Conservation (phyloP, 2,329 filamentous ascomycete species). For the Rutstroemia sp. region DNA sequence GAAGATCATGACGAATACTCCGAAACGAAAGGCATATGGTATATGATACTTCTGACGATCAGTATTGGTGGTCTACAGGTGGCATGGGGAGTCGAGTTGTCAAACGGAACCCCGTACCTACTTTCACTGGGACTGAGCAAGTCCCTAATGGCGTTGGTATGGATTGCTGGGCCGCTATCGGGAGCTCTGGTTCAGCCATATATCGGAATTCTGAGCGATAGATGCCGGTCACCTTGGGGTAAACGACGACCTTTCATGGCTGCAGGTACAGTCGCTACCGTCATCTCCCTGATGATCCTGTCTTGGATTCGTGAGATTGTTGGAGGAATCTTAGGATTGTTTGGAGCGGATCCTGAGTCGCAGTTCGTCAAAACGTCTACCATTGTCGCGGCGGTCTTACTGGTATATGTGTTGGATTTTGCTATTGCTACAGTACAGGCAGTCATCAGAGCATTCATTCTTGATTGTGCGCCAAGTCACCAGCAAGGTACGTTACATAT, state of each 20-base stretch:
- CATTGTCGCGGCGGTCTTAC: slow-evolving; percentile 73
- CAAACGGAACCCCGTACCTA: slow-evolving; percentile 82
- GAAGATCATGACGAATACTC: slow-evolving; percentile 44
- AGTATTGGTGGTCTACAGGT: slow-evolving; percentile 86
- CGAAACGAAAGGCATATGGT: slow-evolving; percentile 73
- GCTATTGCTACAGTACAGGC: slow-evolving; percentile 96
- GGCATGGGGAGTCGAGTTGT: slow-evolving; percentile 91
- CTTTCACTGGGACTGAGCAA: slow-evolving; percentile 77
- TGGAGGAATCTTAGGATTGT: slow-evolving; percentile 56
- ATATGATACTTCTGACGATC: slow-evolving; percentile 78
- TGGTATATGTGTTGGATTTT: slow-evolving; percentile 89
- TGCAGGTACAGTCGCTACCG: slow-evolving; percentile 58
- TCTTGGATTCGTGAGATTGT: slow-evolving; percentile 72
- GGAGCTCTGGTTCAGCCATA: slow-evolving; percentile 77
- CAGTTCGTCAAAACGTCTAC: slow-evolving; percentile 54
- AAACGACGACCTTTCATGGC: slow-evolving; percentile 79
- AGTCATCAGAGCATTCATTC: slow-evolving; percentile 82
- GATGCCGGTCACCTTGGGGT: slow-evolving; percentile 66
- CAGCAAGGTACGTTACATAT: slow-evolving; percentile 55
- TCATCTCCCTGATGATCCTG: slow-evolving; percentile 60
- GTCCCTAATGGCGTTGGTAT: slow-evolving; percentile 73
- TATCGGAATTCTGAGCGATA: slow-evolving; percentile 74
- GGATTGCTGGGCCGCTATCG: slow-evolving; percentile 75
- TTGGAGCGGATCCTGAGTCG: slow-evolving; percentile 62
- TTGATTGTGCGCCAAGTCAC: slow-evolving; percentile 85